Evolutionary conservation across 2,329 filamentous ascomycete species (phyloP), one percentile per base, ranked within the genome.

Genomic region (Acarospora socialis): DNA sequence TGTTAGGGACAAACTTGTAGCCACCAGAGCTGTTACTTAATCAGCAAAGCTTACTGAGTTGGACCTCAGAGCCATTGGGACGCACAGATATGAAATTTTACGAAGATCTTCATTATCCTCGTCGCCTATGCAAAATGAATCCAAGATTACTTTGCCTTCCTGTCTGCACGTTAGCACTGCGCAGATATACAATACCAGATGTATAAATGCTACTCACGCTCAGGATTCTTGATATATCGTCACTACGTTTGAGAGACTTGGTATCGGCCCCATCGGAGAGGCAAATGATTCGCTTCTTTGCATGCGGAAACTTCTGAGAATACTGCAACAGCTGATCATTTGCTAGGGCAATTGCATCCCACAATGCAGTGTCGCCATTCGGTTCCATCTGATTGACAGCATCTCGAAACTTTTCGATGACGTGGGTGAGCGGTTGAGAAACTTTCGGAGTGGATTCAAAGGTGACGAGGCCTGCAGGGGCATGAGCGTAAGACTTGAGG

Each of bases 181-280:
- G n/a, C n/a, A n/a, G n/a, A n/a, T n/a, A n/a, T n/a, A n/a, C n/a
- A n/a, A n/a, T n/a, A n/a, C n/a, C n/a, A n/a, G n/a, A n/a, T n/a
- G n/a, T n/a, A n/a, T n/a, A n/a, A n/a, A n/a, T n/a, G n/a, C n/a
- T n/a, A n/a, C n/a, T n/a, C n/a, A n/a, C n/a, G n/a, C n/a, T n/a
- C 1, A 54, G 35, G 4, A 32, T 19, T 15, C 36, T 44, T n/a
- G 41, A 44, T 9, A 56, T 32, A 4, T 45, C 39, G 7, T 44
- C 30, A 2, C 40, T 30, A 5, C 21, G 37, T 13, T 43, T 42
- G 5, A 23, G 34, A 1, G 51, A 55, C 16, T 45, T 52, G 5
- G 47, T 59, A 33, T 56, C 52, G 6, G 40, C 29, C 3, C 55
- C 55, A 32, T 59, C 55, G 7, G 49, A 53, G 16, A 58, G 45